Percentiles rank a stretch among this genome's conserved stretches.
These are phyloP conservation scores for Noccaea bulbosa DNA, from an alignment of 345 rosid genomes.

Conservation along the genomic window DNA sequence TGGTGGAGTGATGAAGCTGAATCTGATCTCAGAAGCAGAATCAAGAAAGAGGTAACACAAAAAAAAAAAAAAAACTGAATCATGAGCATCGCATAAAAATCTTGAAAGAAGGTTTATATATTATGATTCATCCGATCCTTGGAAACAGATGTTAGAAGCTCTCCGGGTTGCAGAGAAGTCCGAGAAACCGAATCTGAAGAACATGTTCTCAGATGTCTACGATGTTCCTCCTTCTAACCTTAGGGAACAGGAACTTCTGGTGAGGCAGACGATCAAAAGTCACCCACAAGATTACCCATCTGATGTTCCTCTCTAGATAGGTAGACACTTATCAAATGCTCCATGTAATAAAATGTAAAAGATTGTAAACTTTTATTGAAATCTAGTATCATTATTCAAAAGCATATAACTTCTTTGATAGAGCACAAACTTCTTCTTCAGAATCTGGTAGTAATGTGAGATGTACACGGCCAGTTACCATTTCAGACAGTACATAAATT, in stretches of 20 bases:
- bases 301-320: slow-evolving; percentile 67
- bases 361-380: slow-evolving; percentile 7
- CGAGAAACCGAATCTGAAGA: slow-evolving; percentile 67
- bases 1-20: slow-evolving; percentile 82
- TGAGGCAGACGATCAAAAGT: slow-evolving; percentile 56
- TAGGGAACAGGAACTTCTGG: slow-evolving; percentile 62
- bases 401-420: slow-evolving; percentile 8
- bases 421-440: slow-evolving; percentile 23
- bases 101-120: neutral
- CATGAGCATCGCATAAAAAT: neutral
- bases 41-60: slow-evolving; percentile 68
- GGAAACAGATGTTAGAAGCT: slow-evolving; percentile 66
- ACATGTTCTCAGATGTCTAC: slow-evolving; percentile 79
- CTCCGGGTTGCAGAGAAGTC: slow-evolving; percentile 74
- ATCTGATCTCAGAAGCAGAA: slow-evolving; percentile 58
- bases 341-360: slow-evolving; percentile 25
- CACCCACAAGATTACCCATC: slow-evolving; percentile 75
- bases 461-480: slow-evolving; percentile 1
- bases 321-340: neutral
- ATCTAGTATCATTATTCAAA: slow-evolving; percentile 5
- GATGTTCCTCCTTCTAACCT: slow-evolving; percentile 73
- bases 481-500: slow-evolving; percentile 15
- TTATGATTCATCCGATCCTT: slow-evolving; percentile 2
- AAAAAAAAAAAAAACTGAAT: slow-evolving; percentile 1
- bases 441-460: neutral